phyloP scores from a whole-genome alignment of 345 rosid species.

The Eucalyptus urophylla region DNA sequence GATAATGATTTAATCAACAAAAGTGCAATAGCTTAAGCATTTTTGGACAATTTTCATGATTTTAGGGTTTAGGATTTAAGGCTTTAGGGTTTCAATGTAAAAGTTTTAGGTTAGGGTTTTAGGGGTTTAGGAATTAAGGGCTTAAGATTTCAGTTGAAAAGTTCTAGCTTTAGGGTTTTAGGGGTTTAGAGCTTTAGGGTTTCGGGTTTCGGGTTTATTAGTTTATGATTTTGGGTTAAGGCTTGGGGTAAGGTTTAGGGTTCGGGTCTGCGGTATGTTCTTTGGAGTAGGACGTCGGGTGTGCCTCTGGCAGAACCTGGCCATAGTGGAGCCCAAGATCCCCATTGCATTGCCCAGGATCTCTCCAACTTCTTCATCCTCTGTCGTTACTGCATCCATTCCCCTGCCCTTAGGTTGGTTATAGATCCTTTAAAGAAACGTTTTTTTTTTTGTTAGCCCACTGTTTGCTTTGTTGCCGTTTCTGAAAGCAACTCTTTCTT shows the following conservation, averaged over 20 bases:
- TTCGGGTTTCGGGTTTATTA: too few relatives aligned
- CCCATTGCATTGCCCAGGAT: not conserved
- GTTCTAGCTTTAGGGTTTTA: too few relatives aligned
- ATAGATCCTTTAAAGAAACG: not conserved
- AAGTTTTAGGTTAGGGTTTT: too few relatives aligned
- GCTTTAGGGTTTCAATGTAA: not conserved
- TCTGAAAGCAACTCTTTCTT: not conserved
- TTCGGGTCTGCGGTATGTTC: too few relatives aligned
- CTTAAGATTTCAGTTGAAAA: too few relatives aligned
- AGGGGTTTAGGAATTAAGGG: not conserved
- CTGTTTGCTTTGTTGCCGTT: not conserved
- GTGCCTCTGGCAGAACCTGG: not conserved
- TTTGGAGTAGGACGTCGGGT: not conserved
- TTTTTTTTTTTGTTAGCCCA: not conserved
- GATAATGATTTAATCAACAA: not conserved
- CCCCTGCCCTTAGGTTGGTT: too few relatives aligned
- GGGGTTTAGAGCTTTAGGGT: too few relatives aligned
- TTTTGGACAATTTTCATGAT: not conserved
- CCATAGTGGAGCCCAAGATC: not conserved
- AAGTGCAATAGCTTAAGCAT: not conserved
- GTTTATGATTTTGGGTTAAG: not conserved
- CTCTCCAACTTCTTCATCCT: not conserved
- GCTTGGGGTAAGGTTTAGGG: not conserved
- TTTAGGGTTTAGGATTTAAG: not conserved
- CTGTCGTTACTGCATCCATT: too few relatives aligned